Evolutionary conservation across 1,284 basidiomycete species (phyloP).

Genomic region (Boletus semigastroideus): DNA sequence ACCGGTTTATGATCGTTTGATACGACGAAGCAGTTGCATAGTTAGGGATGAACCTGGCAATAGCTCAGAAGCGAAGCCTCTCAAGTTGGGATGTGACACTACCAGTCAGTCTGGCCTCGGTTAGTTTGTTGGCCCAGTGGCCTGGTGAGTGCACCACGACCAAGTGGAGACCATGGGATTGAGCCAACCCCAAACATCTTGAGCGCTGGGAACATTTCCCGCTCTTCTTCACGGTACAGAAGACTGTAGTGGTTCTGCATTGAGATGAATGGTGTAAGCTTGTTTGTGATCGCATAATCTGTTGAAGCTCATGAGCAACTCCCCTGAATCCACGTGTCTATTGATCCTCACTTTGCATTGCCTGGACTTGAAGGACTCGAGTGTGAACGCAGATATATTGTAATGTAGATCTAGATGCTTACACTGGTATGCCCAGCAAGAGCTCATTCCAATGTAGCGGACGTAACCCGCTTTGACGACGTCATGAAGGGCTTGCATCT

Average conservation of each 20-base stretch:
- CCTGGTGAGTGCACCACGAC: slow-evolving; percentile 41
- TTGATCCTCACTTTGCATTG: slow-evolving; percentile 35
- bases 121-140: slow-evolving; percentile 34
- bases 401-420: slow-evolving; percentile 7
- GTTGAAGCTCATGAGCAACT: slow-evolving; percentile 3
- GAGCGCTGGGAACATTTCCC: slow-evolving; percentile 54
- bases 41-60: slow-evolving; percentile 27
- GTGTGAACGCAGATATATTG: slow-evolving; percentile 1
- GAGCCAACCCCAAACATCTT: slow-evolving; percentile 40
- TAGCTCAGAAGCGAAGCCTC: slow-evolving; percentile 4
- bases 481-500: slow-evolving; percentile 61
- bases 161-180: slow-evolving; percentile 46
- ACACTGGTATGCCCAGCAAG: slow-evolving; percentile 43
- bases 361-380: slow-evolving; percentile 27
- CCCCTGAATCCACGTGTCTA: neutral
- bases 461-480: slow-evolving; percentile 54
- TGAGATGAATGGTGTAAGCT: slow-evolving; percentile 52
- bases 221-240: slow-evolving; percentile 54
- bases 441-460: slow-evolving; percentile 58
- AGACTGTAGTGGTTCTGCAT: slow-evolving; percentile 58
- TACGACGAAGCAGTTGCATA: slow-evolving; percentile 25
- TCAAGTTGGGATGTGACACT: neutral
- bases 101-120: slow-evolving; percentile 33
- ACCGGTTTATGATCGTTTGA: slow-evolving; percentile 33
- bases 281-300: slow-evolving; percentile 40